Conservation (phyloP, 148 eudicot genomes). For the Linanthus parryae region DNA sequence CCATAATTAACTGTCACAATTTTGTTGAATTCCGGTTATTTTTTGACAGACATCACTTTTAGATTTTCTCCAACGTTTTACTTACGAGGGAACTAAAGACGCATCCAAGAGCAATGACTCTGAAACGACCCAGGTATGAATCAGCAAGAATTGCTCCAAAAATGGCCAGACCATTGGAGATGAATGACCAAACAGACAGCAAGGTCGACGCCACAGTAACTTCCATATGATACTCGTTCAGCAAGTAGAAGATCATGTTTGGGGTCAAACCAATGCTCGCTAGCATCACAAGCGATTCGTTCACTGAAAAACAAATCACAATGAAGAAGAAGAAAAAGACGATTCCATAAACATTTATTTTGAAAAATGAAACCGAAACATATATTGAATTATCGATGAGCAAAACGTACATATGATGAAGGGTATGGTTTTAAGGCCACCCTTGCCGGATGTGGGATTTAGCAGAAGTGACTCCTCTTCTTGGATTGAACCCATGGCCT, state of each 20-base stretch:
- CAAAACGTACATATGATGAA: neutral
- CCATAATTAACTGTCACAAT: too few species aligned
- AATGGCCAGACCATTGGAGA: constrained; percentile 16
- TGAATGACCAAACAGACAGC: constrained; percentile 18
- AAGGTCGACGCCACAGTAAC: constrained; percentile 12
- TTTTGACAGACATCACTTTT: too few species aligned
- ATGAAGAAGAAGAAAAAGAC: too few species aligned
- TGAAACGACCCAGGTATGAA: constrained; percentile 24
- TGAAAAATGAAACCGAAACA: too few species aligned
- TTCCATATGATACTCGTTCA: constrained; percentile 21
- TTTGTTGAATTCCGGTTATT: too few species aligned
- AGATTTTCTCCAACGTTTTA: too few species aligned
- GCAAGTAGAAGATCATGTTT: constrained; percentile 25
- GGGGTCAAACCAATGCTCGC: constrained; percentile 19
- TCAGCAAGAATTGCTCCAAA: constrained; percentile 29
- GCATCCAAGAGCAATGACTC: constrained; percentile 20
- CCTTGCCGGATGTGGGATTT: neutral
- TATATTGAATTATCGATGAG: too few species aligned
- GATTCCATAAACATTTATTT: too few species aligned
- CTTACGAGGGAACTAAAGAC: constrained; percentile 11
- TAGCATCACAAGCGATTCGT: constrained; percentile 18
- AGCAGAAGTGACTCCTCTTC: neutral
- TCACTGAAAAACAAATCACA: constrained; percentile 6
- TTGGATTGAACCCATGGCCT: too few species aligned
- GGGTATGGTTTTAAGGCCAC: constrained; percentile 2